Evolutionary conservation across 495 filamentous ascomycete species (phyloP).

Genomic region (Pseudomonodictys pantanalensis): DNA sequence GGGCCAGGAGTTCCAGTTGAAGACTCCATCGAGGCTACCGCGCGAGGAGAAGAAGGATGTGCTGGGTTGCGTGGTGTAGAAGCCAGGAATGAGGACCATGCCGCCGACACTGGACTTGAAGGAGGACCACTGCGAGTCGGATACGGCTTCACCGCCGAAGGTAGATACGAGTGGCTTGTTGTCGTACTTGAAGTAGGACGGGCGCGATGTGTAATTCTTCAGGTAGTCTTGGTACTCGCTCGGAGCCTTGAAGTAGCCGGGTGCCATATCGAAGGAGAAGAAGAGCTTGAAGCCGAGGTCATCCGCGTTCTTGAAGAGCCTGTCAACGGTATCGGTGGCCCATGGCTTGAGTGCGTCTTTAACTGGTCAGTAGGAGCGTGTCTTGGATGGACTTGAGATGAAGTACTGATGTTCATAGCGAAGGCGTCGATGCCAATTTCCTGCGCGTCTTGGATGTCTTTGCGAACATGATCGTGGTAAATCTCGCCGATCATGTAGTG

Average conservation of each 20-base stretch:
- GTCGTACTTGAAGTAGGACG: constrained; percentile 24
- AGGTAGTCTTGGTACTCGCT: constrained; percentile 7
- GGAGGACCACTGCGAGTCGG: constrained; percentile 2
- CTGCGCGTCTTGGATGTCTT: constrained; percentile 22
- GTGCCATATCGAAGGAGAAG: constrained; percentile 23
- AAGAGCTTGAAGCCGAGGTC: constrained; percentile 18
- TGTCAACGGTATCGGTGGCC: constrained; percentile 11
- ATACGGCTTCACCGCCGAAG: constrained; percentile 17
- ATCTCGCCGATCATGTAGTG: constrained; percentile 29
- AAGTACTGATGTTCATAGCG: constrained; percentile 22
- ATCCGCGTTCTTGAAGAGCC: constrained; percentile 21
- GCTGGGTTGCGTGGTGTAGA: constrained; percentile 4
- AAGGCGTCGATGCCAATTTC: constrained; percentile 18
- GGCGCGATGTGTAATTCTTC: background rate
- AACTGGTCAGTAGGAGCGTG: background rate
- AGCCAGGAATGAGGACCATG: constrained; percentile 16
- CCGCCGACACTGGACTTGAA: constrained; percentile 16
- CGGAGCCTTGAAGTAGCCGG: constrained; percentile 9
- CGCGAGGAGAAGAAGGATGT: background rate
- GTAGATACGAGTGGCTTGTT: constrained; percentile 16
- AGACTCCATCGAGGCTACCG: constrained; percentile 13
- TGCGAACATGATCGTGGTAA: constrained; percentile 14
- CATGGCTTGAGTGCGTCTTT: background rate
- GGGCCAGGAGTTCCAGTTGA: constrained; percentile 24
- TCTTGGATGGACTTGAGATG: background rate